phyloP scores from a whole-genome alignment of 768 basidiomycete genomes.

The Hygrophorus pudorinus region DNA sequence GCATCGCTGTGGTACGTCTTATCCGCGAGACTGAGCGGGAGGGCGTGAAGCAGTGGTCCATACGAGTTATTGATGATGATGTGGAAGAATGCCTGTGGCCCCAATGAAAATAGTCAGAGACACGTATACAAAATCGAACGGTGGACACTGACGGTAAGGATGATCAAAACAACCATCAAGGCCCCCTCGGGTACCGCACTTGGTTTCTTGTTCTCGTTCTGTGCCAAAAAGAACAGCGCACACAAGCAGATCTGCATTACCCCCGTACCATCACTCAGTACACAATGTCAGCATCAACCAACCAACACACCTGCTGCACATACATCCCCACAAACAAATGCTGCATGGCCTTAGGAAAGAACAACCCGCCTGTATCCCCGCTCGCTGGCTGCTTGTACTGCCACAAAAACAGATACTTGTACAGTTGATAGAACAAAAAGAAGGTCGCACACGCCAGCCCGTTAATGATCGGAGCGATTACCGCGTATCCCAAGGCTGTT shows the following conservation, averaged over 20 bases:
- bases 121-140: not conserved
- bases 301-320: conserved; percentile 49
- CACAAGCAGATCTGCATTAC: conserved; percentile 56
- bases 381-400: conserved; percentile 59
- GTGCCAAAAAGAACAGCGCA: conserved; percentile 85
- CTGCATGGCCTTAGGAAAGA: conserved; percentile 91
- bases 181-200: conserved; percentile 66
- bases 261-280: not conserved
- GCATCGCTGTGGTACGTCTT: conserved; percentile 36
- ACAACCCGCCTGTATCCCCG: conserved; percentile 82
- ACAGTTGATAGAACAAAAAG: conserved; percentile 72
- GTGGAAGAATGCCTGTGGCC: conserved; percentile 45
- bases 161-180: conserved; percentile 78
- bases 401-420: conserved; percentile 84
- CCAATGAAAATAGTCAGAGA: not conserved
- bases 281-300: no score
- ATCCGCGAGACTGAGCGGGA: conserved; percentile 75
- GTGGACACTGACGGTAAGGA: conserved; percentile 55
- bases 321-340: conserved; percentile 94
- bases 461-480: conserved; percentile 91
- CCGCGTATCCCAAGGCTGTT: conserved; percentile 65
- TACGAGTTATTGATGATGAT: conserved; percentile 70
- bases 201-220: conserved; percentile 38
- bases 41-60: conserved; percentile 59
- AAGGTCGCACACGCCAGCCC: conserved; percentile 80